Conservation (phyloP, 2,329 filamentous ascomycete genomes). For the Diaporthe ilicicola region DNA sequence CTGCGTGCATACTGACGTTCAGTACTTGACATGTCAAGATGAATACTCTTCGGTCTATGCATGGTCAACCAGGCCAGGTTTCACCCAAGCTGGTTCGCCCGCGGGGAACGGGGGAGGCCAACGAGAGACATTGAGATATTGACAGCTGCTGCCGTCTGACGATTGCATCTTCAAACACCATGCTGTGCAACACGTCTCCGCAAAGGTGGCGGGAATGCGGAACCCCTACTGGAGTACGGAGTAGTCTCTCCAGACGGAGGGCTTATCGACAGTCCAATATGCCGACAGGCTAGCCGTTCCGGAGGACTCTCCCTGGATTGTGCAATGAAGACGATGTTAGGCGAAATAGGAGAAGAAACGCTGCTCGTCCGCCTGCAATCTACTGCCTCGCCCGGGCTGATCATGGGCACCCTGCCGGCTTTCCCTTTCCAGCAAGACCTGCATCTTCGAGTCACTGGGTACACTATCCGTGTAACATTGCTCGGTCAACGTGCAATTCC, state of each 20-base stretch:
- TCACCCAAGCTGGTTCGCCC: conserved; percentile 13
- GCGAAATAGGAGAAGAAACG: conserved; percentile 4
- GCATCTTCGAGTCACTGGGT: conserved; percentile 25
- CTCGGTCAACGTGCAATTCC: conserved; percentile 16
- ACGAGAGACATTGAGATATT: conserved; percentile 20
- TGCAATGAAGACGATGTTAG: conserved; percentile 5
- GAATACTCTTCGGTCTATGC: not conserved
- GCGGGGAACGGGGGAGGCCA: not conserved
- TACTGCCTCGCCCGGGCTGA: not conserved
- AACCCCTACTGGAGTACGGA: not conserved
- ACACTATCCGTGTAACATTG: conserved; percentile 11
- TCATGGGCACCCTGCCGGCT: conserved; percentile 1
- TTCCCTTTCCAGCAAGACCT: conserved; percentile 9
- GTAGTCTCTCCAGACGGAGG: not conserved
- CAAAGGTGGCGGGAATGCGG: conserved; percentile 6
- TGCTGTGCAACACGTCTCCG: conserved; percentile 21
- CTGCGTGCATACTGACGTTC: not conserved
- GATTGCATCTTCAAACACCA: conserved; percentile 25
- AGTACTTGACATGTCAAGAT: not conserved
- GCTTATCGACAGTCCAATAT: not conserved
- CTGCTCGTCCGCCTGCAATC: not conserved
- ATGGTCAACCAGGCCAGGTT: conserved; percentile 12
- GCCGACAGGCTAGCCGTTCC: not conserved
- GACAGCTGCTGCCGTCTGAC: conserved; percentile 28
- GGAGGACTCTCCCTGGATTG: not conserved